These are phyloP conservation scores for Cetraspora pellucida DNA, from an alignment of 192 early-diverging fungal species.

Conservation along the genomic window DNA sequence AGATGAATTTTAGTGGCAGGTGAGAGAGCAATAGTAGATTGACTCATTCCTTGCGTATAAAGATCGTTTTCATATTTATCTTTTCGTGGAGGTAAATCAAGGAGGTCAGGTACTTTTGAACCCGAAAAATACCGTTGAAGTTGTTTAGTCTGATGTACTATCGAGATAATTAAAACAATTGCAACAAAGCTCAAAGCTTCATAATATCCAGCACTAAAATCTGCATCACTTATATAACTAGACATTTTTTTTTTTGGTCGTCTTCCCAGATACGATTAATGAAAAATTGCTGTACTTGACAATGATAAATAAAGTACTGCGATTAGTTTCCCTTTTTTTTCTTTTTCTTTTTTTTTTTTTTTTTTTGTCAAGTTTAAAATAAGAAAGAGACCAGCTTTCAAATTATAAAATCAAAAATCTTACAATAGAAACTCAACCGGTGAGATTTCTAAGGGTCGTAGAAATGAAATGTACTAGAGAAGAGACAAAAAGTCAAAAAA, in stretches of 20 bases:
- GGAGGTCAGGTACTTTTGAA: background rate
- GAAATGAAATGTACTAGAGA: background rate
- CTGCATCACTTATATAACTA: background rate
- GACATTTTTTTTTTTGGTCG: background rate
- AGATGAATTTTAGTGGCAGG: background rate
- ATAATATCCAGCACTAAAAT: slow-evolving; percentile 17
- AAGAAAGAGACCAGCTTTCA: slow-evolving; percentile 5
- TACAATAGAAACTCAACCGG: background rate
- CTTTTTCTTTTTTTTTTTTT: background rate
- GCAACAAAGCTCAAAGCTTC: background rate
- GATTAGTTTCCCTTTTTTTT: too few species aligned
- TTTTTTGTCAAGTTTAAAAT: too few species aligned
- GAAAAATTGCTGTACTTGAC: too few species aligned
- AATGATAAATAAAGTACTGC: too few species aligned
- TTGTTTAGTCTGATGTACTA: slow-evolving; percentile 3
- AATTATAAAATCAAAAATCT: background rate
- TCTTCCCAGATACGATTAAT: background rate
- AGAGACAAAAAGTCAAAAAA: background rate
- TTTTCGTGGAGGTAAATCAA: background rate
- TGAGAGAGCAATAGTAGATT: background rate
- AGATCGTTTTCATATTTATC: background rate
- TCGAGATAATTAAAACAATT: background rate
- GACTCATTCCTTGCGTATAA: background rate
- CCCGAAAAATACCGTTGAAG: background rate
- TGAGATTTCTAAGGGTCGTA: background rate